Conservation (phyloP, 176 grass and related monocot species). For the Leersia perrieri region DNA sequence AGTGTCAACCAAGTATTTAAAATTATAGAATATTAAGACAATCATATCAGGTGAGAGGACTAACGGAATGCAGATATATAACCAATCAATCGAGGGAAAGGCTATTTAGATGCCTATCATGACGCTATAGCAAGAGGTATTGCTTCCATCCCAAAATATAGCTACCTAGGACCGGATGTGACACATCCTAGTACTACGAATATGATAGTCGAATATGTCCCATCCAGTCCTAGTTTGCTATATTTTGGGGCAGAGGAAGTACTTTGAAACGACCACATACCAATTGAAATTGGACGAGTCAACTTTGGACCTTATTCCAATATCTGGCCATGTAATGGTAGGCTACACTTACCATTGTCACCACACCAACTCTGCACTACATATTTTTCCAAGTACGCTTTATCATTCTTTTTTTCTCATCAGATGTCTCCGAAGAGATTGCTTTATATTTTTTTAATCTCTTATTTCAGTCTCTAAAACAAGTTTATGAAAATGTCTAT, state of each 20-base stretch:
- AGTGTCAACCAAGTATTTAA: constrained; percentile 16
- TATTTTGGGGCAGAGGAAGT: no score
- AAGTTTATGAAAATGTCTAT: not conserved
- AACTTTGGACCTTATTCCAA: not conserved
- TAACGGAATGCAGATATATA: not conserved
- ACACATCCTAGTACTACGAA: no score
- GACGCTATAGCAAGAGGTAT: not conserved
- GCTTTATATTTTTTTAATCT: not conserved
- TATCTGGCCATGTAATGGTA: not conserved
- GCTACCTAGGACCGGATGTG: no score
- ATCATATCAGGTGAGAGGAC: not conserved
- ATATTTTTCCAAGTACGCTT: not conserved
- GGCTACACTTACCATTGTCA: not conserved
- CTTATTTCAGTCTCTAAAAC: not conserved
- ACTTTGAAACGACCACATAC: not conserved
- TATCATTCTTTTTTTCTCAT: no score
- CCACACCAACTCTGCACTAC: not conserved
- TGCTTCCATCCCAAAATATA: no score
- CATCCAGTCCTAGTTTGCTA: no score
- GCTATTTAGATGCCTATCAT: not conserved
- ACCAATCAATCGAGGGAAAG: not conserved
- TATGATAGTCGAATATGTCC: no score
- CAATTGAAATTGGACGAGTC: not conserved
- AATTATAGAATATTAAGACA: not conserved
- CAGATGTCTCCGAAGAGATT: no score